Percentiles rank a stretch among this genome's conserved stretches.
Conservation (phyloP, 139 green algal species). For the Desmodesmus armatus region DNA sequence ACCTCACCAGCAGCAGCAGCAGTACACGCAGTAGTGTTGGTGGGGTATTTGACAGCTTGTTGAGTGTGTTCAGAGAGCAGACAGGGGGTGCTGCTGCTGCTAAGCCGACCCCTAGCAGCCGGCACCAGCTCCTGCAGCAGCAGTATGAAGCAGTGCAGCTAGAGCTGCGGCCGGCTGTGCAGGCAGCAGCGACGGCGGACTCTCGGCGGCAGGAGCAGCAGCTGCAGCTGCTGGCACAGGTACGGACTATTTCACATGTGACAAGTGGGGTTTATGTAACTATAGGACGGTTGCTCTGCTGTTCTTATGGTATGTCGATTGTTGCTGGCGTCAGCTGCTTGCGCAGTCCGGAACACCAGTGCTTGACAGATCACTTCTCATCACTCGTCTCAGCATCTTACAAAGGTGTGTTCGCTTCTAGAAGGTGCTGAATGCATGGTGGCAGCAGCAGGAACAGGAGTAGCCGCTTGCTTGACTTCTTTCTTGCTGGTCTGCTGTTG, state of each 20-base stretch:
- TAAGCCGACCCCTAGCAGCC: constrained; percentile 15
- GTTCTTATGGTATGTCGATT: too few species aligned
- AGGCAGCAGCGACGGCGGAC: constrained; percentile 18
- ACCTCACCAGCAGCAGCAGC: background rate
- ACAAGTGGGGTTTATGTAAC: too few species aligned
- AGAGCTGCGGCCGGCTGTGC: constrained; percentile 10
- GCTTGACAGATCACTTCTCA: too few species aligned
- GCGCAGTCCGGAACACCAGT: too few species aligned
- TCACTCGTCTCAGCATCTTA: too few species aligned
- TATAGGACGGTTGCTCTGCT: too few species aligned
- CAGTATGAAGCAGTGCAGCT: background rate
- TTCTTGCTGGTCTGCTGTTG: too few species aligned
- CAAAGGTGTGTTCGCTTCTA: too few species aligned
- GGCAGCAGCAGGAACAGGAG: background rate
- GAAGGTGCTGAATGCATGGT: background rate
- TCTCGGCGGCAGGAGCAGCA: background rate
- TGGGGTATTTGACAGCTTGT: background rate
- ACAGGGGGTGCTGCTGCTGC: constrained; percentile 17
- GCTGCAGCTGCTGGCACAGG: background rate
- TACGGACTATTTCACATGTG: too few species aligned
- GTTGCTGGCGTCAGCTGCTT: too few species aligned
- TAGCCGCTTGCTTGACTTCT: too few species aligned
- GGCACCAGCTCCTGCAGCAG: constrained; percentile 37
- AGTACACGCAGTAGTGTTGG: background rate
- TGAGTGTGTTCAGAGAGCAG: background rate